Conservation (phyloP, 2,329 filamentous ascomycete species). For the Colletotrichum salicis region DNA sequence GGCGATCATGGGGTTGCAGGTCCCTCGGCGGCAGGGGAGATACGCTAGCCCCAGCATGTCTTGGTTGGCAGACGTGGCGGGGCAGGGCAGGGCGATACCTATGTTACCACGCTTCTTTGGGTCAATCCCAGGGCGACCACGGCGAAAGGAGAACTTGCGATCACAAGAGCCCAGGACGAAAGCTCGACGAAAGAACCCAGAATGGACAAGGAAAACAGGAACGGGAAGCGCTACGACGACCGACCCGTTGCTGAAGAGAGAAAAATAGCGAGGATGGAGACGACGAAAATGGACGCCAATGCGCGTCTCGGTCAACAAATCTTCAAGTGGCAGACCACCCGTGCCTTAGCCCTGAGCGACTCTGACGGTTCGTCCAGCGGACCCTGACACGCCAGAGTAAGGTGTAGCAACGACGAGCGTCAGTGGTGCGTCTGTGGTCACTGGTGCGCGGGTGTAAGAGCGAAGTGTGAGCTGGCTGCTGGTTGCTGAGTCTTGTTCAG, state of each 20-base stretch:
- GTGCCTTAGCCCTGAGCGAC: constrained; percentile 29
- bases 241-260: background rate
- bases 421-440: constrained; percentile 6
- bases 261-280: background rate
- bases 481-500: background rate
- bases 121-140: background rate
- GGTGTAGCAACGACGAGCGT: constrained; percentile 8
- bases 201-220: background rate
- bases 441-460: background rate
- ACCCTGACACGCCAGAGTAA: background rate
- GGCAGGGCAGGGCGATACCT: background rate
- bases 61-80: constrained; percentile 19
- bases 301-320: constrained; percentile 28
- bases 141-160: background rate
- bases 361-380: constrained; percentile 8
- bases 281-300: constrained; percentile 4
- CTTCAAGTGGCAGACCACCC: constrained; percentile 10
- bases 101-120: constrained; percentile 11
- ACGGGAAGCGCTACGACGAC: background rate
- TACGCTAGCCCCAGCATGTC: constrained; percentile 27
- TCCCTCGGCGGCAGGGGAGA: constrained; percentile 18
- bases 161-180: background rate
- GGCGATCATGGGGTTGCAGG: constrained; percentile 33
- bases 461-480: background rate
- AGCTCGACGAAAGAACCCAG: background rate